Evolutionary conservation across 2,329 filamentous ascomycete species (phyloP).

Genomic region (Ascochyta pisi): DNA sequence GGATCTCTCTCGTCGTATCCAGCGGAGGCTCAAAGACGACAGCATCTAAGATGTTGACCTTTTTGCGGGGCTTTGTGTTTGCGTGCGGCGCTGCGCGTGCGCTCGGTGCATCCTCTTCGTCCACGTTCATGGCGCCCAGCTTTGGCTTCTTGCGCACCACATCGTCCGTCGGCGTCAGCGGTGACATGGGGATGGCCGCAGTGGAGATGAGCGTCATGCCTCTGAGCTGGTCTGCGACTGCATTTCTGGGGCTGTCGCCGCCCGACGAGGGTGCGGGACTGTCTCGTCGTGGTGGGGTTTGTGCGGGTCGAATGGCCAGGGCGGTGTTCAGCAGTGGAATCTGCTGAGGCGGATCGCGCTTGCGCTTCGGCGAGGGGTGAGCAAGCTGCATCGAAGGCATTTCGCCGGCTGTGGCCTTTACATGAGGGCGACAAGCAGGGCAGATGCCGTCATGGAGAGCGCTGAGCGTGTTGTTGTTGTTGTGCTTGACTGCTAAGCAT

Average conservation of each 20-base stretch:
- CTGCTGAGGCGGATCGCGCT: conserved; percentile 43
- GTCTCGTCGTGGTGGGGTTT: conserved; percentile 32
- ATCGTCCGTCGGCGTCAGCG: conserved; percentile 45
- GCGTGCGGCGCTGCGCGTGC: conserved; percentile 16
- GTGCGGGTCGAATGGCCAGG: conserved; percentile 34
- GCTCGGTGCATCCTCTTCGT: conserved; percentile 14
- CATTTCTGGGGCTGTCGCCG: conserved; percentile 44
- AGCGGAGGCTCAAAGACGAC: conserved; percentile 5
- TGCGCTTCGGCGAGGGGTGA: conserved; percentile 49
- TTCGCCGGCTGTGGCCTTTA: conserved; percentile 29
- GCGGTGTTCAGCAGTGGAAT: conserved; percentile 42
- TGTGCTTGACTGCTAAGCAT: neutral
- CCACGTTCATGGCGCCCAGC: conserved; percentile 34
- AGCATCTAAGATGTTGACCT: conserved; percentile 12
- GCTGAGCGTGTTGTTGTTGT: conserved; percentile 14
- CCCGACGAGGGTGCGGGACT: conserved; percentile 33
- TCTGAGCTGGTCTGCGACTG: conserved; percentile 46
- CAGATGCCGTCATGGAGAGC: neutral
- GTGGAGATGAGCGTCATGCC: conserved; percentile 39
- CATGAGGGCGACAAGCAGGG: conserved; percentile 29
- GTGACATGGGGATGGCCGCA: conserved; percentile 41
- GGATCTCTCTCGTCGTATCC: conserved; percentile 29
- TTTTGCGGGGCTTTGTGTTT: conserved; percentile 2
- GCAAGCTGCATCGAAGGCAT: conserved; percentile 47
- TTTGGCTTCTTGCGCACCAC: conserved; percentile 47